Percentiles rank a stretch among this genome's conserved stretches.
These are phyloP conservation scores for Lunasporangiospora selenospora DNA, from an alignment of 192 early-diverging fungal species.

Conservation along the genomic window DNA sequence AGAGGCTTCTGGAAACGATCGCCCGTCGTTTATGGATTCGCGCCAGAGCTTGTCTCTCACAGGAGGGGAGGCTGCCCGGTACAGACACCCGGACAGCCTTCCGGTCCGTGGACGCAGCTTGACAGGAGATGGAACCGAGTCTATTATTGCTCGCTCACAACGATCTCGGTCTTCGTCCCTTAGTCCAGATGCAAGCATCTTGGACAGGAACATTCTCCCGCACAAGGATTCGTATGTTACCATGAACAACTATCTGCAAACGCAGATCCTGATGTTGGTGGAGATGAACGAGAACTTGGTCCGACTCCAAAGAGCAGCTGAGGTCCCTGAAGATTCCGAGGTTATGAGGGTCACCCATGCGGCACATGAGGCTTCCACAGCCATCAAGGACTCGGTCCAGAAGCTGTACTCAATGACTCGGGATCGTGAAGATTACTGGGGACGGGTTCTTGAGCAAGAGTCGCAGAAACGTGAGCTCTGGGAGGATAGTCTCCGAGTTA, in stretches of 20 bases:
- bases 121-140: slow-evolving; percentile 1
- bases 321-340: slow-evolving; percentile 32
- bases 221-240: slow-evolving; percentile 54
- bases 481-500: slow-evolving; percentile 52
- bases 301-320: slow-evolving; percentile 28
- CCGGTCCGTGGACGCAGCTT: slow-evolving; percentile 15
- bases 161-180: slow-evolving; percentile 35
- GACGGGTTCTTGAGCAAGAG: slow-evolving; percentile 49
- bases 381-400: slow-evolving; percentile 26
- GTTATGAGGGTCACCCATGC: slow-evolving; percentile 37
- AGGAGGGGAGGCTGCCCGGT: slow-evolving; percentile 8
- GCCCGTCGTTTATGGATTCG: slow-evolving; percentile 36
- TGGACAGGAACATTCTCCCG: slow-evolving; percentile 16
- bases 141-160: slow-evolving; percentile 2
- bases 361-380: slow-evolving; percentile 25
- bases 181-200: slow-evolving; percentile 9
- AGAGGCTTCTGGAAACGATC: slow-evolving; percentile 47
- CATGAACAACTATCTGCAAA: slow-evolving; percentile 56
- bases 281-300: slow-evolving; percentile 60
- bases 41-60: slow-evolving; percentile 16
- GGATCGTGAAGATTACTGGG: slow-evolving; percentile 56
- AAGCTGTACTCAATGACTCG: slow-evolving; percentile 48
- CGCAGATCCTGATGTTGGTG: slow-evolving; percentile 67
- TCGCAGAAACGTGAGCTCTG: slow-evolving; percentile 52
- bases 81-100: not conserved